phyloP scores from a whole-genome alignment of 148 eudicot genomes.

The Suaeda aralocaspica region DNA sequence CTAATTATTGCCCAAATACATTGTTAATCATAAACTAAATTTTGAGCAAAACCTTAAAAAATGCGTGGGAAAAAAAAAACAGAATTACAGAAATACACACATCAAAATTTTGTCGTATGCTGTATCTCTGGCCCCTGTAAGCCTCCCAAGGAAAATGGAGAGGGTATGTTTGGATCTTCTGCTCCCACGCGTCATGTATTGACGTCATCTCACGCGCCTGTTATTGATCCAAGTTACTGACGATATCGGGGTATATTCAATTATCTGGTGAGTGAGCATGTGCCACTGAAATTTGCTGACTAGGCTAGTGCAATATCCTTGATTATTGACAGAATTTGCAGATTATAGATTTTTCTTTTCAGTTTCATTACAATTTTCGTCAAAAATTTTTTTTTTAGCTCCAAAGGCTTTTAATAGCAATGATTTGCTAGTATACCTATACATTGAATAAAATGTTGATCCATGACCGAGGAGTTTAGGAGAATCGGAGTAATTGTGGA shows the following conservation, averaged over 20 bases:
- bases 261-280: slow-evolving; percentile 22
- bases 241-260: slow-evolving; percentile 18
- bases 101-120: slow-evolving; percentile 9
- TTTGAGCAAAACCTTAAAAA: too few relatives aligned
- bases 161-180: slow-evolving; percentile 8
- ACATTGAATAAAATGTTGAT: background rate
- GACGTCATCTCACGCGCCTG: background rate
- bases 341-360: slow-evolving; percentile 13
- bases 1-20: too few relatives aligned
- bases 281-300: slow-evolving; percentile 26
- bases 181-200: background rate
- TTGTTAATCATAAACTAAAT: too few relatives aligned
- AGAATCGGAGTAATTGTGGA: too few relatives aligned
- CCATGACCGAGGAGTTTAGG: background rate
- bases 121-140: slow-evolving; percentile 20
- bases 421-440: background rate
- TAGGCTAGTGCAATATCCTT: slow-evolving; percentile 12
- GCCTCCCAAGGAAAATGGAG: slow-evolving; percentile 43
- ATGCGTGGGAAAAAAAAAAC: background rate
- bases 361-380: slow-evolving; percentile 12
- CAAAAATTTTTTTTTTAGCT: background rate
- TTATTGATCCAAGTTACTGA: slow-evolving; percentile 13
- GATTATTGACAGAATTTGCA: slow-evolving; percentile 7
- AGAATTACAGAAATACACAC: background rate
- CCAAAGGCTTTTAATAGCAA: background rate